phyloP scores from a whole-genome alignment of 2,329 filamentous ascomycete species.

The Phialophora verrucosa region DNA sequence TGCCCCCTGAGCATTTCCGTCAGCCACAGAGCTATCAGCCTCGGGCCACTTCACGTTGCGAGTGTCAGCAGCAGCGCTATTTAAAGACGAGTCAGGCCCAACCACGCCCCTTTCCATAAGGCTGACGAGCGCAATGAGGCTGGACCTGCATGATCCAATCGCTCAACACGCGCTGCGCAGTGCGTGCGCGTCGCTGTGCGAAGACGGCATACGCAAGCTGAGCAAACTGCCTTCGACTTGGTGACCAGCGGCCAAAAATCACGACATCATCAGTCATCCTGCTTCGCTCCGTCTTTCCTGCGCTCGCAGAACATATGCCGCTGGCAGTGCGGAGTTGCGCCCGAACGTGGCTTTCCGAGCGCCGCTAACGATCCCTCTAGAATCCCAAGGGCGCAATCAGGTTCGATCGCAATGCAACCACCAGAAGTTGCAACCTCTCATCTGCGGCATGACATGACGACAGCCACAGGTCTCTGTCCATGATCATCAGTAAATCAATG shows the following conservation, averaged over 20 bases:
- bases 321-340: background rate
- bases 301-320: background rate
- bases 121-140: slow-evolving; percentile 15
- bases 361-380: background rate
- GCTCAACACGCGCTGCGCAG: background rate
- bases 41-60: background rate
- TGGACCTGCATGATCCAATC: slow-evolving; percentile 1
- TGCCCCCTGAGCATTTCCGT: slow-evolving; percentile 13
- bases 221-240: background rate
- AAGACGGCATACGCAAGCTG: background rate
- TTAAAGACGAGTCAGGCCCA: slow-evolving; percentile 12
- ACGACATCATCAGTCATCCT: background rate
- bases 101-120: slow-evolving; percentile 11
- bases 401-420: background rate
- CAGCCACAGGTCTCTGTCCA: background rate
- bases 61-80: slow-evolving; percentile 15
- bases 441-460: background rate
- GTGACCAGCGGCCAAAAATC: background rate
- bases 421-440: background rate
- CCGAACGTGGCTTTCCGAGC: background rate
- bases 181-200: background rate
- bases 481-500: background rate
- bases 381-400: background rate
- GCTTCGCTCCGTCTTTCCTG: background rate
- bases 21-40: slow-evolving; percentile 6